A percentile compares a stretch with the other conserved stretches of the same genome.
These are phyloP conservation scores for Trametes maxima DNA, from an alignment of 768 basidiomycete species.

Conservation along the genomic window DNA sequence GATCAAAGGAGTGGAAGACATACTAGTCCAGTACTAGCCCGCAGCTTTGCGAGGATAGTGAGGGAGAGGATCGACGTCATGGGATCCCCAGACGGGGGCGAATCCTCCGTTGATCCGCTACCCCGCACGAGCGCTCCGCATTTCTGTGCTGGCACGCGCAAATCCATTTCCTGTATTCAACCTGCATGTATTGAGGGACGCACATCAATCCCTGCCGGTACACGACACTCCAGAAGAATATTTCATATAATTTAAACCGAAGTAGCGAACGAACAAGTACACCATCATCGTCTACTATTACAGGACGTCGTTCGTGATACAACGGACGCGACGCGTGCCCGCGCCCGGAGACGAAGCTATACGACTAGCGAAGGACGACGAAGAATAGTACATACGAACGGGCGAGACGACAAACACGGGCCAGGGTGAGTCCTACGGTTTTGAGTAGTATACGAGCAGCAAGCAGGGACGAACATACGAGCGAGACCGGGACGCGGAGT, in stretches of 20 bases:
- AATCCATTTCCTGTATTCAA: no score
- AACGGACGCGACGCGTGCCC: conserved; percentile 20
- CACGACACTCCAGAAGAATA: neutral
- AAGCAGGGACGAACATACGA: neutral
- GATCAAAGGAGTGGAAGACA: no score
- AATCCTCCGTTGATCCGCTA: conserved; percentile 6
- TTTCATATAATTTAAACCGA: conserved; percentile 19
- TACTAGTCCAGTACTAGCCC: no score
- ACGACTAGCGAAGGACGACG: conserved; percentile 23
- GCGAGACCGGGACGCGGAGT: conserved; percentile 10
- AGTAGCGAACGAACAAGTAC: conserved; percentile 24
- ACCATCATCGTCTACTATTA: conserved; percentile 26
- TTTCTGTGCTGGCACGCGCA: neutral
- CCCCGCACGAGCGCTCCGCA: conserved; percentile 7
- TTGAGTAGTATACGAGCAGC: conserved; percentile 24
- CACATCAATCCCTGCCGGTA: no score
- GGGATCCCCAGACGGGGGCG: neutral
- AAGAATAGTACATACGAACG: conserved; percentile 17
- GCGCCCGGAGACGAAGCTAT: conserved; percentile 22
- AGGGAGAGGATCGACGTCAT: conserved; percentile 8
- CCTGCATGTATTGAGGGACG: no score
- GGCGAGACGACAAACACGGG: conserved; percentile 4
- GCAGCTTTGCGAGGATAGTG: neutral
- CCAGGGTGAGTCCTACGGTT: conserved; percentile 17
- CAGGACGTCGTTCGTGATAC: conserved; percentile 25